A percentile compares a stretch with the other conserved stretches of the same genome.
These are phyloP conservation scores for Apiospora koreana DNA, from an alignment of 2,329 filamentous ascomycete genomes.

Conservation along the genomic window DNA sequence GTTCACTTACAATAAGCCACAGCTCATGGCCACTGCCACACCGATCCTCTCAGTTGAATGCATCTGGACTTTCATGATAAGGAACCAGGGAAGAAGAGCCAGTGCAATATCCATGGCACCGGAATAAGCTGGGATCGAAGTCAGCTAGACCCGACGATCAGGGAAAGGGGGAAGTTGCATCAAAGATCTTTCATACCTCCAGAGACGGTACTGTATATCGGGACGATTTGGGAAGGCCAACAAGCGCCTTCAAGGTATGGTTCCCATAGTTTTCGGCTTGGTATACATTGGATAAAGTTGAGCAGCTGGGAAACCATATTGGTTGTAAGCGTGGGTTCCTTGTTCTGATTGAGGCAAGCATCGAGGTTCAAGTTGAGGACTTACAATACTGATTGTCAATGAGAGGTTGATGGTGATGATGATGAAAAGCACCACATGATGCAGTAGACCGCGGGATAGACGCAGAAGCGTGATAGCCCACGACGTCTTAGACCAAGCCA, in stretches of 20 bases:
- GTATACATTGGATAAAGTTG: slow-evolving; percentile 23
- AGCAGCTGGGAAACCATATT: slow-evolving; percentile 13
- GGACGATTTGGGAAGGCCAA: slow-evolving; percentile 15
- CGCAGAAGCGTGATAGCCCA: slow-evolving; percentile 33
- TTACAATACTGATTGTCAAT: slow-evolving; percentile 21
- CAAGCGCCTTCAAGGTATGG: slow-evolving; percentile 16
- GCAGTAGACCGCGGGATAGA: slow-evolving; percentile 21
- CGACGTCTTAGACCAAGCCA: slow-evolving; percentile 32
- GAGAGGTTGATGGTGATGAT: slow-evolving; percentile 26
- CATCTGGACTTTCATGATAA: slow-evolving; percentile 32
- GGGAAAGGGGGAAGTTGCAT: too few species aligned
- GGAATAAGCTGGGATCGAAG: slow-evolving; percentile 22
- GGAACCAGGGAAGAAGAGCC: slow-evolving; percentile 31
- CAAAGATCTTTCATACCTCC: neutral
- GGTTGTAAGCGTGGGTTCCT: neutral
- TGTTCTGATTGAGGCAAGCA: neutral
- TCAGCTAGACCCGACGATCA: neutral
- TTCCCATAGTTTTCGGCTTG: slow-evolving; percentile 16
- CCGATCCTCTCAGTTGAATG: slow-evolving; percentile 30
- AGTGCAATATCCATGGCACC: slow-evolving; percentile 29
- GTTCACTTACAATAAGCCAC: slow-evolving; percentile 27
- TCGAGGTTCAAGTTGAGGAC: neutral
- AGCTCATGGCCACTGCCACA: slow-evolving; percentile 32
- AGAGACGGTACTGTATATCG: slow-evolving; percentile 18
- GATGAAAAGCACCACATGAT: slow-evolving; percentile 25